Base-by-base conservation (phyloP, 805 yeast species). In the Cyberlindnera xishuangbannaensis region DNA sequence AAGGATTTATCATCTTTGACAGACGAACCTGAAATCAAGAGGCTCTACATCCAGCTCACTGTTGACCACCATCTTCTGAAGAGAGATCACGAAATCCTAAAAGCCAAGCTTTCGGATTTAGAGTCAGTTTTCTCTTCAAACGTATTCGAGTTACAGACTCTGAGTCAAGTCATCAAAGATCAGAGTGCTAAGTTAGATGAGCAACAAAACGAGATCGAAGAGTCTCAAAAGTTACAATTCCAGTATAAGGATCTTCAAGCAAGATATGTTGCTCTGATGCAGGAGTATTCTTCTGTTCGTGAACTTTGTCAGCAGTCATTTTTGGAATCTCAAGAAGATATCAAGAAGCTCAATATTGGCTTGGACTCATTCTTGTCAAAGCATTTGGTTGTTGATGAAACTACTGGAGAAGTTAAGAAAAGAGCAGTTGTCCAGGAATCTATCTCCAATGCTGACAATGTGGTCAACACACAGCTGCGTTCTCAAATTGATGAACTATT, bases 401-500 rank as follows among this genome's bases (percentile, higher is more conserved):
- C 45, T 13, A 46, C 47, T n/a, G 47, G 48, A 27, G 50, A 40
- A 18, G 33, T 36, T 8, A 31, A 15, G 10, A 16, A 41, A 11
- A 38, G 37, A 27, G 35, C 45, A 8, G 12, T 37, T 12, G 33
- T n/a, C n/a, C 23, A 18, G 10, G 18, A 14, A 11, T 9, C 28
- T 2, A 17, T 29, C 13, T n/a, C 34, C 11, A 11, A 17, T 7
- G 17, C 16, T 17, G 28, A 18, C 26, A 27, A 25, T 10, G 31
- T 23, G 32, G 32, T 12, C 2, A 25, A 54, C 31, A 24, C 41
- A 37, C 26, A 62, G 40, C 56, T 80, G 34, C 82, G 76, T 36
- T 45, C 56, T 15, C 83, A 78, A 45, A 61, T 80, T 33, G 78
- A 76, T 40, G 74, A 74, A 16, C 57, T 79, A 36, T 47, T 78